Base-by-base conservation (phyloP, 768 basidiomycete species). In the Boletus vermiculosoides region DNA sequence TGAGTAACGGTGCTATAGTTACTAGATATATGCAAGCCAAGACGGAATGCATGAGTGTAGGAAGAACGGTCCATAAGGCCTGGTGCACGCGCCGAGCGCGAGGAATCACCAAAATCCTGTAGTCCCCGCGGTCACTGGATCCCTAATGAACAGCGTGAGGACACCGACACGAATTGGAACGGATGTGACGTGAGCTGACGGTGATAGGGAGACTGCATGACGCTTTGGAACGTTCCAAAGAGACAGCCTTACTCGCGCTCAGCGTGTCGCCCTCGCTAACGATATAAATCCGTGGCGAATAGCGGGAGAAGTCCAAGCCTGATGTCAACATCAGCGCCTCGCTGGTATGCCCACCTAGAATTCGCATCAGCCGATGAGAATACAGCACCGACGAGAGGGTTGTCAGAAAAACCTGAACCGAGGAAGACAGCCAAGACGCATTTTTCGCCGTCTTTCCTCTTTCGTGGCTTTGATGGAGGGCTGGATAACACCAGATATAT, bases 81-180 rank as follows among this genome's bases (percentile, higher is more conserved):
- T 99, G 94, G 66, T 90, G 92, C 9, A 99, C 93, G 16, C 77
- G 79, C 31, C 97, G 83, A 6, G 96, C 96, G 25, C 96, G 86
- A 31, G 96, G 94, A 52, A 99, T 84, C 13, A 76, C 77, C 25
- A 92, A 59, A 54, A 94, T 69, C 8, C 62, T 71, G 69, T 84
- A 90, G 25, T 62, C 50, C 7, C 20, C 23, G 31, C 28, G 61
- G 9, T 5, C 23, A 28, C 52, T 50, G 30, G 50, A 25, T 47
- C 13, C 44, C 64, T 62, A 51, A 52, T 55, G 34, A 47, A 44
- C 4, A 10, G 22, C 45, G 34, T 70, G 37, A 61, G 64, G 41
- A 55, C n/a, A 28, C 18, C 23, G 52, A 49, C n/a, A 52, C 51
- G 12, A 12, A 46, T 44, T 31, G 25, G 28, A 33, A 41, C 6